Evolutionary conservation across 352 stramenopile genomes (phyloP), one percentile per base, ranked within the genome.

Genomic region (Phytophthora cactorum): DNA sequence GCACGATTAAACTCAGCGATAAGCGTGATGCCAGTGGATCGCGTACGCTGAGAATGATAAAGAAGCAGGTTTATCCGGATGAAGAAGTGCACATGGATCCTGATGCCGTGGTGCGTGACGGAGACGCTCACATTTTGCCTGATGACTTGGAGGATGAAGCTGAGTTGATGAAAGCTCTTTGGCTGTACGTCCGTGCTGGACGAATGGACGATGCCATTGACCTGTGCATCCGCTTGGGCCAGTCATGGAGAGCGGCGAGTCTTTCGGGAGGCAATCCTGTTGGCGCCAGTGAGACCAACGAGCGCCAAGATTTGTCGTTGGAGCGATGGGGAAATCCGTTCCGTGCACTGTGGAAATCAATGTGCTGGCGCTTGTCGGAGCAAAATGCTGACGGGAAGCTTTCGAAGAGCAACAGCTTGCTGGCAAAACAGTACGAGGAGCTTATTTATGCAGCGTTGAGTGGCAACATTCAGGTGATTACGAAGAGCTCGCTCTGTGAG

Each of bases 91-190:
- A 68, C 1, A 81, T 95, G 77, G 88, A 96, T 44, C 88, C 88
- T 4, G 88, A 96, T 46, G 79, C 82, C 0, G 72, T 86, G 25
- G 31, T 93, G 56, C 79, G 86, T 3, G 75, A 90, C 10, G 88
- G 88, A 14, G 88, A 96, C 36, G 60, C 70, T 17, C 61, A 82
- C 38, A 66, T 95, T 32, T 68, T 90, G 7, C 79, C 84, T 8
- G 88, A 96, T 52, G 88, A 96, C 58, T 79, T 79, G 25, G 88
- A 96, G 62, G 87, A 95, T 56, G 88, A 96, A 61, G 82, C 78
- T 0, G 85, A 93, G 51, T 54, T 96, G 17, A 75, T 96, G 50
- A 88, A 89, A 60, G 74, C 75, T 31, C 55, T 96, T 8, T 96
- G 88, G 88, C 79, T 79, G 6, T 90, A 85, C 27, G 59, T 96